These are phyloP conservation scores for Capsicum rhomboideum DNA, from an alignment of 257 asterid genomes.

Conservation along the genomic window DNA sequence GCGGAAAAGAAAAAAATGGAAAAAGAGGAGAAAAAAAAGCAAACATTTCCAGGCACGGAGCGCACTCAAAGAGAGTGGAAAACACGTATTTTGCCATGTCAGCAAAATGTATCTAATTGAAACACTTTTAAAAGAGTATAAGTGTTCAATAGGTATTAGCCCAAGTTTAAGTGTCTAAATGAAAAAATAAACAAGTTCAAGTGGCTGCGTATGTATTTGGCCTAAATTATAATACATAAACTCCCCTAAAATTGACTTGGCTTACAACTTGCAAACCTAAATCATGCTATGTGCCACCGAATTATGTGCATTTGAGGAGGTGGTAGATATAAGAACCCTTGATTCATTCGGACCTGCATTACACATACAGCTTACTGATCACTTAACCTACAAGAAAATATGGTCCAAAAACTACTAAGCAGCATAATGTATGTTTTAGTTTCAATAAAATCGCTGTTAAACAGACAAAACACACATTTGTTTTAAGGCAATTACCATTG, in stretches of 20 bases:
- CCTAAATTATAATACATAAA: not conserved
- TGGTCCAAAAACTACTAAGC: not conserved
- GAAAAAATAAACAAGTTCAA: no score
- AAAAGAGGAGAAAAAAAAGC: no score
- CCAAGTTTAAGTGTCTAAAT: no score
- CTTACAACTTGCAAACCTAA: not conserved
- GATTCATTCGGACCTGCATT: not conserved
- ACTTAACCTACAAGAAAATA: not conserved
- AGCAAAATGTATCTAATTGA: no score
- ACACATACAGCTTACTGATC: not conserved
- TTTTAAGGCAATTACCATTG: not conserved
- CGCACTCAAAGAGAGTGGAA: no score
- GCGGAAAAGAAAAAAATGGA: no score
- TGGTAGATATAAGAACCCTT: not conserved
- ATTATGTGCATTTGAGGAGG: not conserved
- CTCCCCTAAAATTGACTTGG: not conserved
- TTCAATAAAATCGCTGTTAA: not conserved
- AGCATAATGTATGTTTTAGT: not conserved
- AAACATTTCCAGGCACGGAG: no score
- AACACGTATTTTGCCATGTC: no score
- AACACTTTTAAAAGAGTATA: no score
- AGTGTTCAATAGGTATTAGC: no score
- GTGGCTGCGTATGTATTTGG: no score
- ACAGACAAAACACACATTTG: not conserved
- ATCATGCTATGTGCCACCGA: not conserved